A percentile compares a stretch with the other conserved stretches of the same genome.
These are phyloP conservation scores for Pulveroboletus sp. DNA, from an alignment of 768 basidiomycete species.

Conservation along the genomic window DNA sequence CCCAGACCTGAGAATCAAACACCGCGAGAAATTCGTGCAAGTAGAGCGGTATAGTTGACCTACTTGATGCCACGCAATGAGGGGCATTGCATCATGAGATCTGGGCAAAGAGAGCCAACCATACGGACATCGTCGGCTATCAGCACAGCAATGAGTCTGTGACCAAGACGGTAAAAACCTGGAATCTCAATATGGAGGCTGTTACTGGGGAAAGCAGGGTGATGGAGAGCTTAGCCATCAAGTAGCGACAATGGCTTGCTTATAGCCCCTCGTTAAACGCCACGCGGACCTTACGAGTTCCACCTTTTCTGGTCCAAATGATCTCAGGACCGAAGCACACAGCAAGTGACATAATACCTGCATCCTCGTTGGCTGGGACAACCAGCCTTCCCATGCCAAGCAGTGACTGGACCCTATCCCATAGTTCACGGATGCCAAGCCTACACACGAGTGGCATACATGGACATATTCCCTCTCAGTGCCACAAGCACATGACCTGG, in stretches of 20 bases:
- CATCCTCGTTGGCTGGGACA: background rate
- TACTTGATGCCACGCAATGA: background rate
- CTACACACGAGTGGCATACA: too few relatives aligned
- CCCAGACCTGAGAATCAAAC: background rate
- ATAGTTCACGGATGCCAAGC: background rate
- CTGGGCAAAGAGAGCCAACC: background rate
- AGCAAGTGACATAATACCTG: background rate
- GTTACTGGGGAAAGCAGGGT: background rate
- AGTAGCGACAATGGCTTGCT: too few relatives aligned
- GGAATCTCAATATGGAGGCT: background rate
- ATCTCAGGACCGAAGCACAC: too few relatives aligned
- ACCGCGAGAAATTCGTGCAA: background rate
- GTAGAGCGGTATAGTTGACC: background rate
- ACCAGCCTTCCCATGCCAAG: background rate
- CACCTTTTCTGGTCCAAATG: too few relatives aligned
- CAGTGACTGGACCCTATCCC: background rate
- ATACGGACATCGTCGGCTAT: background rate
- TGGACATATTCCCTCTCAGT: background rate
- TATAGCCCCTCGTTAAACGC: too few relatives aligned
- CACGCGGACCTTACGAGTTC: too few relatives aligned
- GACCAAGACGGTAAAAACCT: background rate
- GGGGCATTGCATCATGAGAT: too few relatives aligned
- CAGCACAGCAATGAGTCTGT: background rate
- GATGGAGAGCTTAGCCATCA: too few relatives aligned
- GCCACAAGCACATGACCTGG: background rate